Evolutionary conservation across 768 basidiomycete genomes (phyloP).

Genomic region (Boletus tomentosulus): DNA sequence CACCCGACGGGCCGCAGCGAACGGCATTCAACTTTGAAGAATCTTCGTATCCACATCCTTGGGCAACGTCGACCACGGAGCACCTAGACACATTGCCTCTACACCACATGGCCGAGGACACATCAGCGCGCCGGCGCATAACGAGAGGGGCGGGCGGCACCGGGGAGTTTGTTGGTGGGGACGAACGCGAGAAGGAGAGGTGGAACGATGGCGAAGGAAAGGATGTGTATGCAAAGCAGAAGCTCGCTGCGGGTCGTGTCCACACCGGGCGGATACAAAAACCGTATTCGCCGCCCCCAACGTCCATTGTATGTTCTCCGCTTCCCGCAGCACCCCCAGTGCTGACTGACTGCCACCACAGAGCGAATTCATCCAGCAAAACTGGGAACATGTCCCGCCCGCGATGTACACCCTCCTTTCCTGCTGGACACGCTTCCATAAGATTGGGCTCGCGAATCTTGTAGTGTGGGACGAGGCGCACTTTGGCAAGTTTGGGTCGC

Average conservation of each 20-base stretch:
- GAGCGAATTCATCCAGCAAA: slow-evolving; percentile 77
- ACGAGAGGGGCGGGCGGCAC: slow-evolving; percentile 31
- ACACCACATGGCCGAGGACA: slow-evolving; percentile 51
- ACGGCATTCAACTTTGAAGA: slow-evolving; percentile 53
- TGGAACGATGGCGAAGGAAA: slow-evolving; percentile 63
- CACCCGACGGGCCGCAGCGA: slow-evolving; percentile 44
- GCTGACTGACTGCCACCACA: slow-evolving; percentile 26
- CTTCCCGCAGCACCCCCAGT: slow-evolving; percentile 6
- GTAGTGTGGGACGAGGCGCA: slow-evolving; percentile 99
- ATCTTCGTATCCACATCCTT: slow-evolving; percentile 30
- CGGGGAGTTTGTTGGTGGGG: slow-evolving; percentile 27
- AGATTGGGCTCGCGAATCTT: slow-evolving; percentile 78
- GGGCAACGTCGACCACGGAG: slow-evolving; percentile 23
- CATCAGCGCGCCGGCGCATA: slow-evolving; percentile 43
- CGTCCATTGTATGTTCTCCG: slow-evolving; percentile 48
- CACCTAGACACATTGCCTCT: slow-evolving; percentile 45
- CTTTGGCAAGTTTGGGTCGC: slow-evolving; percentile 97
- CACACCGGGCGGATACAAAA: slow-evolving; percentile 61
- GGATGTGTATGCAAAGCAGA: slow-evolving; percentile 53
- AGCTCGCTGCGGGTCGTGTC: slow-evolving; percentile 36
- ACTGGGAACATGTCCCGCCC: slow-evolving; percentile 73
- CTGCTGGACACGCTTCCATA: slow-evolving; percentile 92
- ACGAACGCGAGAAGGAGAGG: slow-evolving; percentile 23
- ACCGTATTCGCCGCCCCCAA: slow-evolving; percentile 59
- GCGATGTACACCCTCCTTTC: slow-evolving; percentile 88